phyloP scores from a whole-genome alignment of 2,329 filamentous ascomycete species.

The Cercospora beticola region DNA sequence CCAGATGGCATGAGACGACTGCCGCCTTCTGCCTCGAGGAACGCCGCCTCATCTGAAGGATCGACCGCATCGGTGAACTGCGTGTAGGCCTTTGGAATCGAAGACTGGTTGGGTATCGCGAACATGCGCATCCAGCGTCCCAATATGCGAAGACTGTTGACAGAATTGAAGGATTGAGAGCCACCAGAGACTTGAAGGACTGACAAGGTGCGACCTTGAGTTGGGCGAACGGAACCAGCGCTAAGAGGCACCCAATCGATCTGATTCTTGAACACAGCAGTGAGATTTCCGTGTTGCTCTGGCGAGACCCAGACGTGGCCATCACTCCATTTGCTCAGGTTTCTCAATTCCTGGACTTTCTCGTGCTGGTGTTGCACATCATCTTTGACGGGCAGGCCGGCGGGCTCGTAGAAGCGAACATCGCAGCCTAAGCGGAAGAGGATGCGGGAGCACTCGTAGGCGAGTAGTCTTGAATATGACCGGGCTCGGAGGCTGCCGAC shows the following conservation, averaged over 20 bases:
- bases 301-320: constrained; percentile 66
- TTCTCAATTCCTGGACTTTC: constrained; percentile 63
- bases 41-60: constrained; percentile 16
- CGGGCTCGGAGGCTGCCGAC: constrained; percentile 60
- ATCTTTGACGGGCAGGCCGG: constrained; percentile 62
- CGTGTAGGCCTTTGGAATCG: constrained; percentile 62
- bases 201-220: constrained; percentile 63
- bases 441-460: constrained; percentile 60
- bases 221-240: constrained; percentile 62
- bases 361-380: constrained; percentile 57
- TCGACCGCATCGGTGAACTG: constrained; percentile 56
- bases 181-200: constrained; percentile 64
- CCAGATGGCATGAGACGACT: constrained; percentile 29
- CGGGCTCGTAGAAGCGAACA: constrained; percentile 62
- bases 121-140: constrained; percentile 56
- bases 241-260: constrained; percentile 69
- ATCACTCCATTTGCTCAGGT: constrained; percentile 63
- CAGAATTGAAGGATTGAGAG: constrained; percentile 66
- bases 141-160: constrained; percentile 64
- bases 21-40: constrained; percentile 29
- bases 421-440: constrained; percentile 65
- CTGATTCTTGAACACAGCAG: constrained; percentile 67
- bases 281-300: constrained; percentile 66
- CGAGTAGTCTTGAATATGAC: constrained; percentile 62
- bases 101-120: constrained; percentile 64